phyloP scores from a whole-genome alignment of 2,329 filamentous ascomycete genomes.

The Metarhizium guizhouense region DNA sequence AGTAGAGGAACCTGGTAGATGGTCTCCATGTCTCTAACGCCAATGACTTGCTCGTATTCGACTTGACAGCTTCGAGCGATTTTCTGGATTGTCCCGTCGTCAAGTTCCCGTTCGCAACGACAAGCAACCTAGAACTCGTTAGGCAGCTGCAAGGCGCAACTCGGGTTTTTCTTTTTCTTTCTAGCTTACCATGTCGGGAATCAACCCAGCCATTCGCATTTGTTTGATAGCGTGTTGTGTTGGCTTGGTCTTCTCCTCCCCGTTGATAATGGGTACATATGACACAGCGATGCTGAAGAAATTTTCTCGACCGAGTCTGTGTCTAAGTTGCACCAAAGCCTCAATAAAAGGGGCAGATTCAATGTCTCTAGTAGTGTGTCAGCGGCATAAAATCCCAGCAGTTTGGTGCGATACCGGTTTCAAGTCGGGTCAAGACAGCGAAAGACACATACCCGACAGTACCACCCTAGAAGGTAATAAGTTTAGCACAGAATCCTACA shows the following conservation, averaged over 20 bases:
- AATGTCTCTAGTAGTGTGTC: constrained; percentile 45
- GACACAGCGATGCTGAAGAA: constrained; percentile 87
- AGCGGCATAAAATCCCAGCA: background rate
- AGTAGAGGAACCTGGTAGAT: constrained; percentile 85
- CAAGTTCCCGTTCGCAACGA: constrained; percentile 72
- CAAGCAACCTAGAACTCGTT: constrained; percentile 64
- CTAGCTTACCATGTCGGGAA: constrained; percentile 53
- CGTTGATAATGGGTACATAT: constrained; percentile 58
- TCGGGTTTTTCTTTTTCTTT: background rate
- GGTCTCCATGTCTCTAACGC: constrained; percentile 80
- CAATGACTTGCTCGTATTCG: constrained; percentile 74
- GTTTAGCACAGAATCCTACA: background rate
- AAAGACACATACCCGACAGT: constrained; percentile 36
- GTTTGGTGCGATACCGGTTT: background rate
- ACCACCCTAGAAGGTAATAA: constrained; percentile 35
- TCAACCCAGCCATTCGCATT: constrained; percentile 70
- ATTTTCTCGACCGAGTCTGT: constrained; percentile 64
- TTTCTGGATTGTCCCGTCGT: constrained; percentile 68
- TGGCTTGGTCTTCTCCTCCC: constrained; percentile 91
- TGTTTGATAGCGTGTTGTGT: constrained; percentile 85
- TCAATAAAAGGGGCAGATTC: constrained; percentile 84
- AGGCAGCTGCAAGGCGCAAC: background rate
- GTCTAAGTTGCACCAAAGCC: constrained; percentile 70
- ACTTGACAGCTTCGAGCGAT: constrained; percentile 87
- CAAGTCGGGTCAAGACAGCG: background rate